Percentiles rank a stretch among this genome's conserved stretches.
phyloP scores from a whole-genome alignment of 2,329 filamentous ascomycete species.

The Neophaeococcomyces aloes region DNA sequence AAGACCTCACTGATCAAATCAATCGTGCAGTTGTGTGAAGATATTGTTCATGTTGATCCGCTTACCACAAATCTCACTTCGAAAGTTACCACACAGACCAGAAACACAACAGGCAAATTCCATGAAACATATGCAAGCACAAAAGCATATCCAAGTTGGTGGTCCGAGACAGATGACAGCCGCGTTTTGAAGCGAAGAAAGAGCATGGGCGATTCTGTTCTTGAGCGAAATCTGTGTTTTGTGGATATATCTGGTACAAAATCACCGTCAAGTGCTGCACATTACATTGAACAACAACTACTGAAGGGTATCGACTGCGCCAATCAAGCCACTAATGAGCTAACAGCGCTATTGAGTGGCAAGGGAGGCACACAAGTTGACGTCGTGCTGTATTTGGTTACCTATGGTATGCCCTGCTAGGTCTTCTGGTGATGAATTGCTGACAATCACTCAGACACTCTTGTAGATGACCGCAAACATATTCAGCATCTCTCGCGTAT shows the following conservation, averaged over 20 bases:
- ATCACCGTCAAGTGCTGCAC: slow-evolving; percentile 46
- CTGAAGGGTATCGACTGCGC: slow-evolving; percentile 52
- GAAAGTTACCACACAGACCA: background rate
- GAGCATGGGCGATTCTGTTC: slow-evolving; percentile 62
- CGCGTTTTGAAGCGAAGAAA: slow-evolving; percentile 52
- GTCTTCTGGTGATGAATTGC: slow-evolving; percentile 10
- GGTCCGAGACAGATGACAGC: slow-evolving; percentile 65
- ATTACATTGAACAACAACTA: slow-evolving; percentile 64
- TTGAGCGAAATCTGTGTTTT: slow-evolving; percentile 90
- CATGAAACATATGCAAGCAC: slow-evolving; percentile 66
- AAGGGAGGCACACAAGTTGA: slow-evolving; percentile 78
- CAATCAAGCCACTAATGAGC: slow-evolving; percentile 58
- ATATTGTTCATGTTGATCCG: slow-evolving; percentile 87
- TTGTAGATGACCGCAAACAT: slow-evolving; percentile 58
- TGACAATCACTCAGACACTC: slow-evolving; percentile 37
- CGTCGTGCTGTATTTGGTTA: slow-evolving; percentile 70
- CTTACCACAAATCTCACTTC: slow-evolving; percentile 23
- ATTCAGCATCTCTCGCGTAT: slow-evolving; percentile 58
- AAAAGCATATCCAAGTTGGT: slow-evolving; percentile 80
- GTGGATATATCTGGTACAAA: slow-evolving; percentile 61
- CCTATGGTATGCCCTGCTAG: slow-evolving; percentile 49
- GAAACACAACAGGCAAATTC: slow-evolving; percentile 3
- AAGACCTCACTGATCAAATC: slow-evolving; percentile 85
- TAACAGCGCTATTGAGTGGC: slow-evolving; percentile 67
- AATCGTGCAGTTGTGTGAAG: slow-evolving; percentile 73